phyloP scores from a whole-genome alignment of 106 monocot species.

The Hemerocallis citrina region DNA sequence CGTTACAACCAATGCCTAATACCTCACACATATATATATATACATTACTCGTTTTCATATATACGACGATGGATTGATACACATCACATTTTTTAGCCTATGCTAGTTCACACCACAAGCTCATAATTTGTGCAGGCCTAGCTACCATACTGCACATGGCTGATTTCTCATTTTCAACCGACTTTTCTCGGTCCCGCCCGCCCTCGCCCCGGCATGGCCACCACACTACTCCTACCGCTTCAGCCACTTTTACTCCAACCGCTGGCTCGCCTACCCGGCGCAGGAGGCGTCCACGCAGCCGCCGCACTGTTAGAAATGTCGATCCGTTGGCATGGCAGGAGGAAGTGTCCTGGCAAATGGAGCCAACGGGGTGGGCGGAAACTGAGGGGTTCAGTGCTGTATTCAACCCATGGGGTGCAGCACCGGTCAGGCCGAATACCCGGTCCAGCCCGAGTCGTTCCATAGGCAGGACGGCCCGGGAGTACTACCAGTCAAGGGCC shows the following conservation, averaged over 20 bases:
- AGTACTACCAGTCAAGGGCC: slow-evolving; percentile 18
- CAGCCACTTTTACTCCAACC: not conserved
- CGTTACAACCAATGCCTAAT: not conserved
- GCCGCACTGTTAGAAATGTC: not conserved
- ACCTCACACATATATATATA: not conserved
- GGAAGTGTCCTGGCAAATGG: slow-evolving; percentile 36
- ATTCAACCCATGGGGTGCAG: slow-evolving; percentile 23
- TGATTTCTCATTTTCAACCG: slow-evolving; percentile 17
- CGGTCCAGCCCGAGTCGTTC: not conserved
- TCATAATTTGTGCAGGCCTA: too few relatives aligned
- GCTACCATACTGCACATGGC: not conserved
- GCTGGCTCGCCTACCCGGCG: not conserved
- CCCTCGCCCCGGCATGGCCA: slow-evolving; percentile 1
- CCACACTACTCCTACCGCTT: slow-evolving; percentile 4
- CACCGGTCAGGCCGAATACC: not conserved
- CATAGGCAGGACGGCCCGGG: slow-evolving; percentile 6
- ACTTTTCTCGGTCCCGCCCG: not conserved
- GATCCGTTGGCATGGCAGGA: slow-evolving; percentile 13
- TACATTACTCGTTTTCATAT: not conserved
- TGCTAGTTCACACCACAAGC: too few relatives aligned
- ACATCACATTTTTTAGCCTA: too few relatives aligned
- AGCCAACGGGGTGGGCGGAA: slow-evolving; percentile 18
- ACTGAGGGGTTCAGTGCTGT: slow-evolving; percentile 24
- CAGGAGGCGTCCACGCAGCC: not conserved
- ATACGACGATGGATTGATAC: not conserved